Base-by-base conservation (phyloP, 2,329 filamentous ascomycete genomes). In the Neonectria coccinea region DNA sequence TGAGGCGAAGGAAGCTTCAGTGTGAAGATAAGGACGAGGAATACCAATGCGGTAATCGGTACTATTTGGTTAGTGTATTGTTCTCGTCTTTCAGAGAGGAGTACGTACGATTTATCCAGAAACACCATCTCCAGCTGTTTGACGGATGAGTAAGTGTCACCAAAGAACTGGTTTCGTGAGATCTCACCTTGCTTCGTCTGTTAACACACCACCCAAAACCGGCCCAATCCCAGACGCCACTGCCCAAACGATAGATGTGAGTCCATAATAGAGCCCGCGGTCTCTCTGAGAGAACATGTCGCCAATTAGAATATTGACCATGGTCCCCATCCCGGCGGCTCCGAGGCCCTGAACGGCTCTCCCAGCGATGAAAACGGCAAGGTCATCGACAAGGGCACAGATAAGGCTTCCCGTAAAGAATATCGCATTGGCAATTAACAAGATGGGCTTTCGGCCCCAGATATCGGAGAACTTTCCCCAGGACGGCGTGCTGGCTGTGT, bases 201-300 rank as follows among this genome's bases (percentile, higher is more conserved):
- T 91, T 67, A 93, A 89, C 0, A 86, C 84, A 8, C 91, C 91
- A 18, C 91, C 78, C 1, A 91, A 76, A 2, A 90, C 80, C 0
- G 90, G 91, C 0, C 91, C 91, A n/a, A 91, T 78, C 0, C 86
- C 86, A 39, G 84, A 86, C 3, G 90, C 89, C 20, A 91, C 75
- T 2, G 89, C 89, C 91, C 91, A 89, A 0, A 91, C 86, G 55
- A 89, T 83, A 5, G 88, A 89, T 59, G 91, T 86, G 51, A 92
- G 78, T 1, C 89, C 90, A 71, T 88, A 90, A 71, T 89, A 86
- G 31, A 83, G 72, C 0, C 83, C 73, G 2, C 75, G 62, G 45
- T 75, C 70, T 25, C 74, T 57, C 47, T 72, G 70, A 1, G 83
- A 86, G 64, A 88, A 87, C 63, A 86, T 71, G 71, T 88, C 85